Conservation (phyloP, 2,329 filamentous ascomycete species). For the Neopestalotiopsis rosae region DNA sequence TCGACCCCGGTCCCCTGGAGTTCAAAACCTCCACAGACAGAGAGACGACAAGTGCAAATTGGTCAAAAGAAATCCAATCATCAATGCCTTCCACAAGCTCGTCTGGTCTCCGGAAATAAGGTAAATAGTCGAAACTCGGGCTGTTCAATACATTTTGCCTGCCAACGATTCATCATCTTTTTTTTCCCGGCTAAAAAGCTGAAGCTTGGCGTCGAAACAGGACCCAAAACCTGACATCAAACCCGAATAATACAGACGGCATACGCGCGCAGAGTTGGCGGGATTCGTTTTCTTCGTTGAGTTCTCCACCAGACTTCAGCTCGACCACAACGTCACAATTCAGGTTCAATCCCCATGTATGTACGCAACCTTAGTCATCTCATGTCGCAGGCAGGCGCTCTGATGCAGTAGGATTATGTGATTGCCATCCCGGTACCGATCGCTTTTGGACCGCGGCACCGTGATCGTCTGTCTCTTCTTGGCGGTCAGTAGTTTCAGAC, state of each 20-base stretch:
- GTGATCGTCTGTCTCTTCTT: slow-evolving; percentile 14
- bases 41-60: background rate
- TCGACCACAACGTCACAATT: background rate
- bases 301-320: background rate
- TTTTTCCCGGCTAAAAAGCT: background rate
- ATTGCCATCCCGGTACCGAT: background rate
- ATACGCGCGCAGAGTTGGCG: background rate
- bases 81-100: background rate
- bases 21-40: background rate
- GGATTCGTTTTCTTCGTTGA: background rate
- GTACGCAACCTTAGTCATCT: background rate
- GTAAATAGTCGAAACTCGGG: background rate
- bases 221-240: background rate
- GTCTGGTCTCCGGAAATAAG: background rate
- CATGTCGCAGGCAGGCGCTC: background rate
- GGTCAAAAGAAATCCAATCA: background rate
- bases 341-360: background rate
- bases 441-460: background rate
- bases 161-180: background rate
- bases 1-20: background rate
- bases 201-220: slow-evolving; percentile 1
- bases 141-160: background rate
- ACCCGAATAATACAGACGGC: background rate
- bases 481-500: slow-evolving; percentile 14
- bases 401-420: background rate